phyloP scores from a whole-genome alignment of 2,329 filamentous ascomycete species.

The Botrytis pseudocinerea region DNA sequence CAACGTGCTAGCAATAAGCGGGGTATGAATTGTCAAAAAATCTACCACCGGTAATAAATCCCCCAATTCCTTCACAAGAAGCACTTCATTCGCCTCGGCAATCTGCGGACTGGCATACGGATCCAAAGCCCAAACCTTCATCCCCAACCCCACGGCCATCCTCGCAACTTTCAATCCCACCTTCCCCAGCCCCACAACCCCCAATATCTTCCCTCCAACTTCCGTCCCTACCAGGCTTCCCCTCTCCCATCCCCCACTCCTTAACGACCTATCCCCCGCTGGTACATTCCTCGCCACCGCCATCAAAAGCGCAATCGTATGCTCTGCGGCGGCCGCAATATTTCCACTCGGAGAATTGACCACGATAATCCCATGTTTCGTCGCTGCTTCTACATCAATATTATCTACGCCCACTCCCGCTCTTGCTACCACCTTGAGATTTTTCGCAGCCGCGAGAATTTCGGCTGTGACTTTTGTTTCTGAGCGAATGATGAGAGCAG shows the following conservation, averaged over 20 bases:
- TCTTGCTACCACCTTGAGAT: constrained; percentile 74
- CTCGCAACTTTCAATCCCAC: constrained; percentile 78
- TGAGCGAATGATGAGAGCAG: constrained; percentile 76
- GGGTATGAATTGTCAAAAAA: constrained; percentile 80
- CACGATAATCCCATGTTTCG: constrained; percentile 72
- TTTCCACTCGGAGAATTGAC: constrained; percentile 80
- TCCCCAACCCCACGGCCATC: constrained; percentile 75
- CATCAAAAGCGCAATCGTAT: constrained; percentile 73
- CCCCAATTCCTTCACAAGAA: constrained; percentile 56
- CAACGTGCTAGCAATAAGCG: constrained; percentile 73
- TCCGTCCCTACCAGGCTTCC: constrained; percentile 74
- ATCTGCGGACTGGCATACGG: constrained; percentile 76
- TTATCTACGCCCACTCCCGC: constrained; percentile 84
- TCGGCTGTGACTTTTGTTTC: constrained; percentile 76
- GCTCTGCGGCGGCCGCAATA: constrained; percentile 77
- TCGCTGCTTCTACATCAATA: constrained; percentile 73
- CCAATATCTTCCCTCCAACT: constrained; percentile 73
- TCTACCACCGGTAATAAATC: constrained; percentile 67
- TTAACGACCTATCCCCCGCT: constrained; percentile 66
- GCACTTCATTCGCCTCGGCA: constrained; percentile 66
- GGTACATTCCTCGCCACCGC: constrained; percentile 73
- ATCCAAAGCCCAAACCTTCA: constrained; percentile 73
- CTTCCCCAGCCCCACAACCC: constrained; percentile 79
- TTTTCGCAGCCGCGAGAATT: constrained; percentile 64
- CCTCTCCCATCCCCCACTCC: constrained; percentile 74